phyloP scores from a whole-genome alignment of 2,329 filamentous ascomycete genomes.

The Talaromyces pinophilus region DNA sequence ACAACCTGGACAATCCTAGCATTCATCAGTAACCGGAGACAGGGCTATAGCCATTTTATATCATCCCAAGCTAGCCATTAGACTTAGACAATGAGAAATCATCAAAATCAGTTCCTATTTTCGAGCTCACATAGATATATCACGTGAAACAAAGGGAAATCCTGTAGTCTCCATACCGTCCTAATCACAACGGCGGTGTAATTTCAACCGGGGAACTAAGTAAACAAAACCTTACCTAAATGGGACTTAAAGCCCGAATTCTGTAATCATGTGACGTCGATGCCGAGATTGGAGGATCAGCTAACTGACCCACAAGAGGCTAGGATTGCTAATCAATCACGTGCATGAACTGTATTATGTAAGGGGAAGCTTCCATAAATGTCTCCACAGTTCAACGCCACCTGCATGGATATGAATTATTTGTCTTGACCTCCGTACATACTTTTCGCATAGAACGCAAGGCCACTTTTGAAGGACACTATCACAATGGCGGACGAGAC shows the following conservation, averaged over 20 bases:
- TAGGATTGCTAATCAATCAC: conserved; percentile 1
- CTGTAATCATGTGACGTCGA: neutral
- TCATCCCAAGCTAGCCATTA: neutral
- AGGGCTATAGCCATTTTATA: neutral
- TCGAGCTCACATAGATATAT: too few species aligned
- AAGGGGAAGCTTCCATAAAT: conserved; percentile 1
- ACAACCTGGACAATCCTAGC: too few species aligned
- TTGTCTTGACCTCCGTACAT: conserved; percentile 1
- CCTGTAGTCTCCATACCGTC: neutral
- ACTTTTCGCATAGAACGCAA: neutral
- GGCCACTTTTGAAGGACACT: neutral
- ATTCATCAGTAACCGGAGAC: neutral
- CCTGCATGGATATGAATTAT: neutral
- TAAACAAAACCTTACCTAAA: conserved; percentile 6
- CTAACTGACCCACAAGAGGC: neutral
- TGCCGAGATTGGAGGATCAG: neutral
- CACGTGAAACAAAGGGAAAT: neutral
- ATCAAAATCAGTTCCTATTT: too few species aligned
- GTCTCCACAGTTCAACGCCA: conserved; percentile 15
- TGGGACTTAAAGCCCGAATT: neutral
- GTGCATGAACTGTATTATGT: conserved; percentile 2
- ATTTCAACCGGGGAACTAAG: conserved; percentile 1
- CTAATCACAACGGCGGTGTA: conserved; percentile 4
- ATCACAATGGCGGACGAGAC: conserved; percentile 34
- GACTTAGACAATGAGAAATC: neutral